Conservation (phyloP, 78 protist genomes). For the Dictyostelium brefeldianum region DNA sequence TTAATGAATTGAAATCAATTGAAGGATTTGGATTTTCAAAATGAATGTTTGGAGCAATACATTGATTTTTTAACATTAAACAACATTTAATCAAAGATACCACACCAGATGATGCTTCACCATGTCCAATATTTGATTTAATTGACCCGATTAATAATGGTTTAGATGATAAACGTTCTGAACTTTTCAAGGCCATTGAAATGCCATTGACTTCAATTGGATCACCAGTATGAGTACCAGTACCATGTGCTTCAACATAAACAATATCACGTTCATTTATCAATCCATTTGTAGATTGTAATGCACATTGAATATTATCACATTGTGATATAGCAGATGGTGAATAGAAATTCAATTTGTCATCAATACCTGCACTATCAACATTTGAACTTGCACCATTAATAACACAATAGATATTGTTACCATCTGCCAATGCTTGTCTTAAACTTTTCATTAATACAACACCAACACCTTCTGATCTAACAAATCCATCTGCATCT, state of each 20-base stretch:
- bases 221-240: conserved; percentile 87
- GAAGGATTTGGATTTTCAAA: conserved; percentile 22
- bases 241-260: conserved; percentile 78
- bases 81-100: conserved; percentile 57
- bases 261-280: neutral
- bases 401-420: conserved; percentile 29
- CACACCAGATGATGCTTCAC: conserved; percentile 83
- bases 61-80: conserved; percentile 25
- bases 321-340: conserved; percentile 31
- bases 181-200: too few relatives aligned
- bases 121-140: conserved; percentile 83
- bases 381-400: conserved; percentile 18
- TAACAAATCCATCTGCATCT: conserved; percentile 93
- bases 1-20: conserved; percentile 24
- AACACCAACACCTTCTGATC: conserved; percentile 88
- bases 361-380: conserved; percentile 6
- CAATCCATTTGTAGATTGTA: neutral
- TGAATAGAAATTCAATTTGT: neutral
- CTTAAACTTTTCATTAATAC: neutral
- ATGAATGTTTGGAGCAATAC: conserved; percentile 21
- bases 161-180: too few relatives aligned
- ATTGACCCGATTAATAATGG: conserved; percentile 43
- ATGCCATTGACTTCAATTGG: conserved; percentile 69
- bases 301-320: conserved; percentile 26
- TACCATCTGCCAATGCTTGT: conserved; percentile 19